Base-by-base conservation (phyloP, 2,329 filamentous ascomycete genomes). In the Diaporthe citriasiana region DNA sequence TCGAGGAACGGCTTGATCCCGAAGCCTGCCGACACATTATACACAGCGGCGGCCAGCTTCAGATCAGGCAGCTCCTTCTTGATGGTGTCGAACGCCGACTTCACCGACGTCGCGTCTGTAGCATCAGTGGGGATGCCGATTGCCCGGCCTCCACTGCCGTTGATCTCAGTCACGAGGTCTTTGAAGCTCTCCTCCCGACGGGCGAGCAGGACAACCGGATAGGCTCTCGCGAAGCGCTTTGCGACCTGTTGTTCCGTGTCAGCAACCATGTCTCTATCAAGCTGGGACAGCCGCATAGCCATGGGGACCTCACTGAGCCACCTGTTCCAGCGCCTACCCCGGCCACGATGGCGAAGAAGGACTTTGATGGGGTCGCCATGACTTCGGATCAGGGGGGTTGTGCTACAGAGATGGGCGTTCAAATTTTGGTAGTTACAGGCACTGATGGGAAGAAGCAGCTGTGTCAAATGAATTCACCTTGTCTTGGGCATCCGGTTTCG, bases 171-270 rank as follows among this genome's bases (percentile, higher is more conserved):
- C 9, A 93, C 91, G 3, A 94, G 87, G n/a, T 86, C 83, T 72
- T 90, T 86, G 83, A 91, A 94, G 81, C 88, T 93, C 55, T 90
- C 87, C 0, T 91, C 87, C 22, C 86, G 90, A 66, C 94, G 92
- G 17, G 94, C 91, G n/a, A 96, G 88, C 1, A 96, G 86, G 1
- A 94, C 92, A 1, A 96, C 92, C 0, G 93, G 90, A 79, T 96
- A 97, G 12, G 88, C 79, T 75, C 90, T 83, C 51, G 90, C 87
- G 80, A 93, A 93, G 73, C 87, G 87, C 71, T 89, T 83, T 27
- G 91, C 91, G 9, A 76, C 87, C 87, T 86, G 47, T 40, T 53
- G 1, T 57, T 17, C 6, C 4, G 17, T 22, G 22, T 63, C 9
- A 65, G 30, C 63, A 40, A 57, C 63, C 50, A 56, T 60, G 17